phyloP scores from a whole-genome alignment of 352 stramenopile species.

The Pythium guiyangense region DNA sequence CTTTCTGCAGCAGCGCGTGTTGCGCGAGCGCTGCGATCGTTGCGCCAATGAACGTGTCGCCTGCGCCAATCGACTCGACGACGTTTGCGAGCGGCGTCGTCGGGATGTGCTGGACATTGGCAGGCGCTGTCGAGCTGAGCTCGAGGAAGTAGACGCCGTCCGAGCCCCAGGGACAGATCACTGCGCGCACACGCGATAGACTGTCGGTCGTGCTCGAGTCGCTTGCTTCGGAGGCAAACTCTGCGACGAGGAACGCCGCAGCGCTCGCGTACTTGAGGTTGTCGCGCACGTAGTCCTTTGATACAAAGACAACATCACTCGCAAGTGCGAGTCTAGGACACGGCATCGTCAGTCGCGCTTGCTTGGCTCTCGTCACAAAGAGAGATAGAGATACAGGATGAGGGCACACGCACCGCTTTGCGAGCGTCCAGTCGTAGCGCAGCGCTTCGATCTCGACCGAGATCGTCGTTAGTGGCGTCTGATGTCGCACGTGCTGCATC shows the following conservation, averaged over 20 bases:
- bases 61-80: slow-evolving; percentile 68
- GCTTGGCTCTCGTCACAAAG: neutral
- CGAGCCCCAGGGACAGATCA: slow-evolving; percentile 64
- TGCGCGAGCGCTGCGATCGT: slow-evolving; percentile 41
- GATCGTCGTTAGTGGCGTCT: slow-evolving; percentile 18
- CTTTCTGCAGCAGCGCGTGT: slow-evolving; percentile 19
- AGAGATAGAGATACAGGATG: too few species aligned
- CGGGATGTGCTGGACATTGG: slow-evolving; percentile 27
- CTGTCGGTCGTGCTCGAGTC: neutral
- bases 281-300: slow-evolving; percentile 68
- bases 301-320: slow-evolving; percentile 56
- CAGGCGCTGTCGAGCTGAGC: slow-evolving; percentile 1
- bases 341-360: neutral
- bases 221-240: neutral
- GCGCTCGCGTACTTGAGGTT: slow-evolving; percentile 40
- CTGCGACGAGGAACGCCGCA: slow-evolving; percentile 29
- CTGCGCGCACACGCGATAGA: slow-evolving; percentile 16
- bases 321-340: slow-evolving; percentile 31
- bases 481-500: slow-evolving; percentile 38
- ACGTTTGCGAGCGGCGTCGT: slow-evolving; percentile 28
- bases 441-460: slow-evolving; percentile 69
- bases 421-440: slow-evolving; percentile 55
- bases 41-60: slow-evolving; percentile 70
- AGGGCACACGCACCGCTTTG: slow-evolving; percentile 33
- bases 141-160: slow-evolving; percentile 58